Base-by-base conservation (phyloP, 176 grass and related monocot genomes). In the Pharus latifolius region DNA sequence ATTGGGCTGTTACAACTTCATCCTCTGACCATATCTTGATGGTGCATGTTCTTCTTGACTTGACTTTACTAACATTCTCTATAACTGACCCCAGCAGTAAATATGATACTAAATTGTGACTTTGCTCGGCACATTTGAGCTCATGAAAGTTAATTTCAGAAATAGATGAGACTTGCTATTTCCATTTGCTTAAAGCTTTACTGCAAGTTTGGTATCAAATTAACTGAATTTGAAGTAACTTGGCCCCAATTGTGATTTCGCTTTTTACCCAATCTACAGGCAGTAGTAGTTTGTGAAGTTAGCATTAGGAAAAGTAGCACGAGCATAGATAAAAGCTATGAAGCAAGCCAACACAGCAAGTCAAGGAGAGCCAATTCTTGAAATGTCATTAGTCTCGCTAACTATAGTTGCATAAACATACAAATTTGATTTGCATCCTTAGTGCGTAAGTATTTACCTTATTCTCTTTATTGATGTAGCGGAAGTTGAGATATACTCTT, bases 351-450 rank as follows among this genome's bases (percentile, higher is more conserved):
- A 90, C 65, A 57, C 60, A 38, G 67, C 88, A 22, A 81, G 80
- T 67, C 78, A 84, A 83, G 90, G 90, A 73, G 90, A 88, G 34
- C 95, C 95, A 1, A 82, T 91, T 85, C 90, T 99, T 16, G 91
- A 94, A 87, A 90, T 94, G 77, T 62, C 18, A 4, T 18, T 58
- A 24, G 52, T 41, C 19, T 3, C 11, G 34, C 18, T 13, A 16
- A 26, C 20, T 41, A 27, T n/a, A 25, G 33, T 63, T 59, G 7
- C 0, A 63, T 69, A 10, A 55, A 65, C 18, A 20, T 43, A 73
- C n/a, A 58, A 40, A 4, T 14, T 78, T n/a, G 57, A 5, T 49
- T 0, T 61, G 22, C 45, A 5, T 49, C 11, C 60, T 49, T 82
- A 5, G 13, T 56, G 10, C 10, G 22, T n/a, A n/a, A 47, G 19